These are phyloP conservation scores for Effrenium voratum DNA, from an alignment of 73 alveolate genomes.

Conservation along the genomic window DNA sequence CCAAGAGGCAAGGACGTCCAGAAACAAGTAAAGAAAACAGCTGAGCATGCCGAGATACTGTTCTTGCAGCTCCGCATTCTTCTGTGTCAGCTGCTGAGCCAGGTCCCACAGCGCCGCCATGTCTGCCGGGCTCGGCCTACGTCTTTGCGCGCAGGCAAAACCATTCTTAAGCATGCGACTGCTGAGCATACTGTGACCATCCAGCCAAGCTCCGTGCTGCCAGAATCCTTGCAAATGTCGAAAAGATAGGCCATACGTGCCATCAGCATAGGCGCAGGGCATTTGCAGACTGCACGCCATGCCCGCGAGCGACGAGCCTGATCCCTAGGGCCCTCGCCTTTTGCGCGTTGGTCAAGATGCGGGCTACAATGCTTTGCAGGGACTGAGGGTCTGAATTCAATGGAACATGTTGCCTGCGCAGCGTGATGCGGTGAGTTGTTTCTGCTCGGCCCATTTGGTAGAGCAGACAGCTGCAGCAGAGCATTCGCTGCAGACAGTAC, in stretches of 20 bases:
- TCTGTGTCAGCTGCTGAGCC: constrained; percentile 31
- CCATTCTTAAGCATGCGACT: constrained; percentile 16
- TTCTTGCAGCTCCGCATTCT: constrained; percentile 33
- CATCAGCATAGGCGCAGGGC: constrained; percentile 38
- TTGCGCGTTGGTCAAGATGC: constrained; percentile 12
- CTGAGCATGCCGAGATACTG: constrained; percentile 32
- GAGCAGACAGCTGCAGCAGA: constrained; percentile 50
- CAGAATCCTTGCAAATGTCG: constrained; percentile 17
- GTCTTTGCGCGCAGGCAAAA: constrained; percentile 31
- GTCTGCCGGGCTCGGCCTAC: constrained; percentile 36
- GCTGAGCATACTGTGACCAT: constrained; percentile 27
- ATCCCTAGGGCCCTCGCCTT: constrained; percentile 3
- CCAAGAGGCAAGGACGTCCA: neutral
- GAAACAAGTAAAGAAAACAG: neutral
- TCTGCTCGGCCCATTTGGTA: constrained; percentile 34
- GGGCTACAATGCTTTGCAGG: neutral
- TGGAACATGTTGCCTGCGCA: constrained; percentile 28
- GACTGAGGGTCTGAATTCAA: constrained; percentile 36
- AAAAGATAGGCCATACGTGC: constrained; percentile 22
- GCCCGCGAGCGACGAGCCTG: constrained; percentile 24
- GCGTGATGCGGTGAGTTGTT: constrained; percentile 35
- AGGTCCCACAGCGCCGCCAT: constrained; percentile 36
- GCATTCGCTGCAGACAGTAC: constrained; percentile 37
- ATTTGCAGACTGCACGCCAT: constrained; percentile 33
- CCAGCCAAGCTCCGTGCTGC: constrained; percentile 31